Evolutionary conservation across 2,329 filamentous ascomycete genomes (phyloP).

Genomic region (Pseudogymnoascus sp.): DNA sequence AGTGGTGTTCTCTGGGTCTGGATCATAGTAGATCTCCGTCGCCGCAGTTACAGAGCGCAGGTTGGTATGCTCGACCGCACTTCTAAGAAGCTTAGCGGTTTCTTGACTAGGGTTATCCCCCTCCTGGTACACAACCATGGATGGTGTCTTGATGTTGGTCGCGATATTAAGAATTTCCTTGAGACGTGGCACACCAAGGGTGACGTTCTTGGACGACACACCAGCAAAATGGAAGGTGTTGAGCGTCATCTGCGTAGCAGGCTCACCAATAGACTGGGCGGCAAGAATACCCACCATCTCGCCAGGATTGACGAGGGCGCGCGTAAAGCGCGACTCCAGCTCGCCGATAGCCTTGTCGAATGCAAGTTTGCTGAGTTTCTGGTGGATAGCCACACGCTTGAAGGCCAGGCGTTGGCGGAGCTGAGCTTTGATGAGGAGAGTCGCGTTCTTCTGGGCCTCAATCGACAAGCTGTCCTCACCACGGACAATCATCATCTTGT

Average conservation of each 20-base stretch:
- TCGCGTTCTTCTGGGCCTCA: slow-evolving; percentile 84
- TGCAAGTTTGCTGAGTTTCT: slow-evolving; percentile 81
- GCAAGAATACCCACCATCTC: slow-evolving; percentile 99
- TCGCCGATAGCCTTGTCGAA: slow-evolving; percentile 90
- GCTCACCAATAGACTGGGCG: slow-evolving; percentile 96
- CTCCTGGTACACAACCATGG: slow-evolving; percentile 85
- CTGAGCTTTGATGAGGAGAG: slow-evolving; percentile 84
- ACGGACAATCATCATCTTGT: slow-evolving; percentile 75
- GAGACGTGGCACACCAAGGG: slow-evolving; percentile 93
- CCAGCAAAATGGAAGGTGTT: slow-evolving; percentile 99
- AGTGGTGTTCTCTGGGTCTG: slow-evolving; percentile 74
- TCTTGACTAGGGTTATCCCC: slow-evolving; percentile 60
- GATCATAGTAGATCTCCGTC: slow-evolving; percentile 97
- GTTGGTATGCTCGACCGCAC: slow-evolving; percentile 87
- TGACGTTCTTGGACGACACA: slow-evolving; percentile 99
- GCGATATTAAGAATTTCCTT: slow-evolving; percentile 99
- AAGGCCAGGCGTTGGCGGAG: slow-evolving; percentile 83
- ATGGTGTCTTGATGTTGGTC: slow-evolving; percentile 96
- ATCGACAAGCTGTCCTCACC: slow-evolving; percentile 72
- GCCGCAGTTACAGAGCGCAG: slow-evolving; percentile 82
- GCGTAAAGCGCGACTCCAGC: slow-evolving; percentile 78
- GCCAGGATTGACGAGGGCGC: slow-evolving; percentile 78
- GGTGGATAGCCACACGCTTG: slow-evolving; percentile 80
- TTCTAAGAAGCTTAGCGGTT: slow-evolving; percentile 75
- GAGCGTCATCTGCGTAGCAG: slow-evolving; percentile 97